Percentiles rank a stretch among this genome's conserved stretches.
phyloP scores from a whole-genome alignment of 441 rosid genomes.

The Macaranga tanarius region DNA sequence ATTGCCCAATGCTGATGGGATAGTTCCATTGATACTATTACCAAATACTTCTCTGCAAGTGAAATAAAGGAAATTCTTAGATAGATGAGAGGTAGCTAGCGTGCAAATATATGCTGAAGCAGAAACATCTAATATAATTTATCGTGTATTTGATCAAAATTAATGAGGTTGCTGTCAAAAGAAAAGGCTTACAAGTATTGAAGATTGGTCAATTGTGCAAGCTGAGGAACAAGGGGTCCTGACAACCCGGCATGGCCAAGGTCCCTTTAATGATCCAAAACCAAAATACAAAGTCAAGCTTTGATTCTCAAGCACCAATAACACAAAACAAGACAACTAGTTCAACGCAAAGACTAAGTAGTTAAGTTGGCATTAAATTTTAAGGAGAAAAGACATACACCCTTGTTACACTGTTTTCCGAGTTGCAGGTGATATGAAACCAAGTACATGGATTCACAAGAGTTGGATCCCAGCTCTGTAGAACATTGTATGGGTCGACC shows the following conservation, averaged over 20 bases:
- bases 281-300: not conserved
- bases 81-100: no score
- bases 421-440: constrained; percentile 43
- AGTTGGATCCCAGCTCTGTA: constrained; percentile 42
- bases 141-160: not conserved
- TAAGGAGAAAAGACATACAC: constrained; percentile 28
- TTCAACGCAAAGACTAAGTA: not conserved
- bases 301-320: not conserved
- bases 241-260: constrained; percentile 43
- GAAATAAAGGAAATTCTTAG: not conserved
- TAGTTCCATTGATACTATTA: constrained; percentile 34
- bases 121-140: not conserved
- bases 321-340: not conserved
- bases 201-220: constrained; percentile 39
- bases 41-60: constrained; percentile 27
- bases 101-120: no score
- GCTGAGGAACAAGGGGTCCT: constrained; percentile 43
- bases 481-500: constrained; percentile 33
- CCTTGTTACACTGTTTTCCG: constrained; percentile 18
- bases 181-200: constrained; percentile 41
- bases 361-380: not conserved
- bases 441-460: constrained; percentile 45
- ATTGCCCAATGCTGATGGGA: constrained; percentile 42
- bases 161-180: not conserved
- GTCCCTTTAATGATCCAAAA: constrained; percentile 36